A percentile compares a stretch with the other conserved stretches of the same genome.
phyloP scores from a whole-genome alignment of 371 early-diverging fungal genomes.

The Syncephalastrum racemosum region DNA sequence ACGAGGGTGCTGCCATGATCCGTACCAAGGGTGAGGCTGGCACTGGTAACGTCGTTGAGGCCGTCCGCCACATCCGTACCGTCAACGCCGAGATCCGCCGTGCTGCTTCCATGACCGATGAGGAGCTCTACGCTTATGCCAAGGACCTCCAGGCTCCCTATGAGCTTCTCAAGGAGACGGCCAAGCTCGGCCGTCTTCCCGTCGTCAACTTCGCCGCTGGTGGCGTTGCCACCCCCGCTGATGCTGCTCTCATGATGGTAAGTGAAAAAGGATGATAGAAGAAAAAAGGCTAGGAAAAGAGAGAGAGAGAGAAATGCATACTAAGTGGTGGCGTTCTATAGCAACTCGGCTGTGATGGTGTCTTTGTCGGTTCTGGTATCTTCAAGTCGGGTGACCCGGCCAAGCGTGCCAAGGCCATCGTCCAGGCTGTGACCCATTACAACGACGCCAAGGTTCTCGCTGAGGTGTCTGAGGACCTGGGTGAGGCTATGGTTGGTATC shows the following conservation, averaged over 20 bases:
- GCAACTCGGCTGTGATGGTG: conserved; percentile 97
- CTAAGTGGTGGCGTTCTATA: conserved; percentile 19
- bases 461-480: conserved; percentile 88
- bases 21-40: conserved; percentile 99
- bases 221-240: conserved; percentile 96
- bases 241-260: conserved; percentile 95
- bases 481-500: conserved; percentile 97
- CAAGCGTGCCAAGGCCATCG: conserved; percentile 95
- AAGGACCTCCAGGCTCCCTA: conserved; percentile 93
- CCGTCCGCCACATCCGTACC: conserved; percentile 92
- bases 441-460: conserved; percentile 88
- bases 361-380: conserved; percentile 87
- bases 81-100: conserved; percentile 83
- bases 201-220: conserved; percentile 98
- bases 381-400: conserved; percentile 95
- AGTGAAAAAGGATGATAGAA: conserved; percentile 9
- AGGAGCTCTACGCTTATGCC: conserved; percentile 83
- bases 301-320: neutral
- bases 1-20: conserved; percentile 97
- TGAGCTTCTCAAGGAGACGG: conserved; percentile 88
- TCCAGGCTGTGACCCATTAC: conserved; percentile 95
- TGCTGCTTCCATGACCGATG: conserved; percentile 68
- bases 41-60: conserved; percentile 95
- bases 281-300: neutral
- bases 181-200: conserved; percentile 87